These are phyloP conservation scores for Phytopythium oedochilum DNA, from an alignment of 352 stramenopile genomes.

Conservation along the genomic window DNA sequence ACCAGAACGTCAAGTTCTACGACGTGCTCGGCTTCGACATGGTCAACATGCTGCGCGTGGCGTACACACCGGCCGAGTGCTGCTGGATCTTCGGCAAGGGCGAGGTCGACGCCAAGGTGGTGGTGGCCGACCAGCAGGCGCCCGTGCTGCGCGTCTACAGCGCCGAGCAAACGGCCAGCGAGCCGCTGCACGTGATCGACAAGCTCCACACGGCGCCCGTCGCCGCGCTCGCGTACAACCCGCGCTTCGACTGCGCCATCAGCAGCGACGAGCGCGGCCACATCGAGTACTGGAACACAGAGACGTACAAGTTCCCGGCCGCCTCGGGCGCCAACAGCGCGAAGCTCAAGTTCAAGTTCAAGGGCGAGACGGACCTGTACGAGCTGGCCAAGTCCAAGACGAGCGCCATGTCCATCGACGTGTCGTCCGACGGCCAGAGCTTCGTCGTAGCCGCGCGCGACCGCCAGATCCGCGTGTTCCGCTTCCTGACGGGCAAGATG, in stretches of 20 bases:
- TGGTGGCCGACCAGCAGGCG: conserved; percentile 61
- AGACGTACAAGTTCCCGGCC: conserved; percentile 53
- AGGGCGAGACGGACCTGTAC: conserved; percentile 97
- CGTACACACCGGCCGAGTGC: conserved; percentile 61
- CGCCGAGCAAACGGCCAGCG: conserved; percentile 45
- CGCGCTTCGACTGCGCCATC: conserved; percentile 83
- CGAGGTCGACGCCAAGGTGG: conserved; percentile 60
- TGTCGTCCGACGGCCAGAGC: conserved; percentile 53
- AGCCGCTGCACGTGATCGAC: conserved; percentile 65
- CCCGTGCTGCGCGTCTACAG: conserved; percentile 86
- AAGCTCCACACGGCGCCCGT: conserved; percentile 91
- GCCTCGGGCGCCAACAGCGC: conserved; percentile 2
- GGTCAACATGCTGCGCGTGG: conserved; percentile 93
- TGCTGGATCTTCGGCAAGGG: conserved; percentile 70
- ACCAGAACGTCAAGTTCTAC: conserved; percentile 98
- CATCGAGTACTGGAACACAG: conserved; percentile 92
- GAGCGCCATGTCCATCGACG: conserved; percentile 67
- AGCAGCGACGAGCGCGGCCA: conserved; percentile 90
- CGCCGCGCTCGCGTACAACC: conserved; percentile 86
- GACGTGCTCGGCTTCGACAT: conserved; percentile 98
- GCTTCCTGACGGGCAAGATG: conserved; percentile 85
- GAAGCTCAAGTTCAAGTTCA: conserved; percentile 85
- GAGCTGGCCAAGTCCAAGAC: conserved; percentile 93
- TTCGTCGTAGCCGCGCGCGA: conserved; percentile 90
- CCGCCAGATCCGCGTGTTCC: conserved; percentile 87